Conservation (phyloP, 2,329 filamentous ascomycete genomes). For the Trichoderma sp. region DNA sequence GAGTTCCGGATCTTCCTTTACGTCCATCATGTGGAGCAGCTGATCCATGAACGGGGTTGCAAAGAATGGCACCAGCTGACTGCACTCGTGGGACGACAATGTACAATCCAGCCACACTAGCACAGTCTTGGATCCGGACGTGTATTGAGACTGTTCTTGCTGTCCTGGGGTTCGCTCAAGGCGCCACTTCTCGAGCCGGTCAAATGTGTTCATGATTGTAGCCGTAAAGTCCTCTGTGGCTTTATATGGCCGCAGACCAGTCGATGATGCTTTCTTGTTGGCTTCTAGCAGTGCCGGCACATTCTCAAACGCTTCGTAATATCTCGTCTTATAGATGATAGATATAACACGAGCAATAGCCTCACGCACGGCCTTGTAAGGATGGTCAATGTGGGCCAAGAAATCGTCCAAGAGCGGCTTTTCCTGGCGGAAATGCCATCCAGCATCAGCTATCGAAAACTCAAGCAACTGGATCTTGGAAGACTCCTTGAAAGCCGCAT, state of each 20-base stretch:
- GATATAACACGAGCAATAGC: constrained; percentile 88
- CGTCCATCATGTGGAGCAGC: constrained; percentile 98
- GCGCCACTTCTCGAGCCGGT: constrained; percentile 81
- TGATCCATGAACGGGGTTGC: constrained; percentile 85
- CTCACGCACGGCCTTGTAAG: constrained; percentile 95
- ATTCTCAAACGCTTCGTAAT: constrained; percentile 89
- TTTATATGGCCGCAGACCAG: constrained; percentile 80
- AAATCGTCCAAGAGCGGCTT: constrained; percentile 88
- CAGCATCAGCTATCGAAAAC: constrained; percentile 79
- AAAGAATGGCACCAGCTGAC: constrained; percentile 86
- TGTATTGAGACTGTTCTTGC: constrained; percentile 91
- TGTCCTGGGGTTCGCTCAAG: constrained; percentile 80
- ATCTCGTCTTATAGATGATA: constrained; percentile 83
- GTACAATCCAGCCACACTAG: constrained; percentile 92
- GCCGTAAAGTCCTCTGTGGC: constrained; percentile 70
- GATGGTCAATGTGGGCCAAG: constrained; percentile 87
- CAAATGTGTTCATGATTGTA: constrained; percentile 73
- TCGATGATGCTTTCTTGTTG: constrained; percentile 76
- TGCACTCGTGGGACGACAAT: constrained; percentile 89
- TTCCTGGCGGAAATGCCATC: constrained; percentile 94
- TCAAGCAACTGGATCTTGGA: constrained; percentile 92
- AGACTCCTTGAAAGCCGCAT: constrained; percentile 97
- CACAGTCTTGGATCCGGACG: constrained; percentile 92
- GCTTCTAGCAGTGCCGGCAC: constrained; percentile 70
- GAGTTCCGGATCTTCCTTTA: constrained; percentile 95